Evolutionary conservation across 345 rosid genomes (phyloP).

Genomic region (Eucalyptus paniculata): DNA sequence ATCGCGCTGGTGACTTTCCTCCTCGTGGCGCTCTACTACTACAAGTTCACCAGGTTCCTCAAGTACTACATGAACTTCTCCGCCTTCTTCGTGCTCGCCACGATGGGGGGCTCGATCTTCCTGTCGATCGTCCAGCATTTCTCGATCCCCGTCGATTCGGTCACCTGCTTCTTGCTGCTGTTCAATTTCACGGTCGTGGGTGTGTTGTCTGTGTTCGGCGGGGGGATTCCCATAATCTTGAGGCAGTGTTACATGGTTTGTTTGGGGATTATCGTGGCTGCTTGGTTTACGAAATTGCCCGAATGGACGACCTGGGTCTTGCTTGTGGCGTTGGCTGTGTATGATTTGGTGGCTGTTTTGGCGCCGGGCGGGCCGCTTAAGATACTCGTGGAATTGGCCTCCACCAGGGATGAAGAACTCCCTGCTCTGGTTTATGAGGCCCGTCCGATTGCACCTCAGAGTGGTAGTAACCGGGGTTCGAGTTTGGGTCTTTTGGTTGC

Average conservation of each 20-base stretch:
- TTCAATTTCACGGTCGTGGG: constrained; percentile 87
- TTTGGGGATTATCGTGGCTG: constrained; percentile 78
- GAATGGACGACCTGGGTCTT: constrained; percentile 97
- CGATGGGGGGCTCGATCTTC: constrained; percentile 91
- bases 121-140: constrained; percentile 71
- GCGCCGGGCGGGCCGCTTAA: constrained; percentile 98
- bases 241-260: constrained; percentile 89
- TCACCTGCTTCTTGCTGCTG: constrained; percentile 57
- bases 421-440: constrained; percentile 97
- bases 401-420: constrained; percentile 81
- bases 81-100: constrained; percentile 62
- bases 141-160: constrained; percentile 72
- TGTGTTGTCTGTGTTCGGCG: constrained; percentile 64
- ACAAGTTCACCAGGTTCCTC: constrained; percentile 79
- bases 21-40: constrained; percentile 82
- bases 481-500: constrained; percentile 51
- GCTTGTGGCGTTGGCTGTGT: constrained; percentile 79
- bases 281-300: constrained; percentile 91
- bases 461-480: constrained; percentile 25
- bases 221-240: constrained; percentile 63
- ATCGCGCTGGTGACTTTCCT: constrained; percentile 75
- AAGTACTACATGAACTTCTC: constrained; percentile 97
- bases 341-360: constrained; percentile 88
- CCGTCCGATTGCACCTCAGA: constrained; percentile 53
- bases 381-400: constrained; percentile 83